Evolutionary conservation across 2,329 filamentous ascomycete genomes (phyloP).

Genomic region (Hypomyces perniciosus): DNA sequence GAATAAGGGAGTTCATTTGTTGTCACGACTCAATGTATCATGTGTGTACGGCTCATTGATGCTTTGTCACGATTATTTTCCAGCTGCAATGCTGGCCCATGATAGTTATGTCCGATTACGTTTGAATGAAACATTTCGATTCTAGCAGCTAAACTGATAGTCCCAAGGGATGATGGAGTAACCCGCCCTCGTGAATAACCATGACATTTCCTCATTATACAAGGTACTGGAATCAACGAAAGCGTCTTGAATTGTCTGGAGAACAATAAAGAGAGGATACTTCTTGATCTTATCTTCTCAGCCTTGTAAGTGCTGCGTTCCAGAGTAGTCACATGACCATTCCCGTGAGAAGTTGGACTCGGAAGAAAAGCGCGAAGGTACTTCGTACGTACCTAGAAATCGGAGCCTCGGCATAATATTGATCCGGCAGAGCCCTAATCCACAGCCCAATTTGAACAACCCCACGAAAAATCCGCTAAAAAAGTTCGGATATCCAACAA

Average conservation of each 20-base stretch:
- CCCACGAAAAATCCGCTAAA: conserved; percentile 23
- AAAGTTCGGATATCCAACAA: conserved; percentile 13
- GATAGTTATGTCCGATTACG: conserved; percentile 9
- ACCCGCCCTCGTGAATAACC: no score
- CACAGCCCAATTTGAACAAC: conserved; percentile 18
- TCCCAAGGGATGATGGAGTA: no score
- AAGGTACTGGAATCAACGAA: no score
- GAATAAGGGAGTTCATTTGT: conserved; percentile 6
- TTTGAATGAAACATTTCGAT: conserved; percentile 10
- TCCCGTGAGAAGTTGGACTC: not conserved
- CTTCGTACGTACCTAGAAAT: not conserved
- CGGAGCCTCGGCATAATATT: conserved; percentile 12
- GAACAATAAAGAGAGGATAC: no score
- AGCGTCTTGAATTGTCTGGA: no score
- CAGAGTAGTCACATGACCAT: conserved; percentile 3
- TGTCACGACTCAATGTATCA: conserved; percentile 11
- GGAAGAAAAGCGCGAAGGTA: not conserved
- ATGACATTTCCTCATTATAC: no score
- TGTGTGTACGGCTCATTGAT: conserved; percentile 11
- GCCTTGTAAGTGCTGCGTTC: no score
- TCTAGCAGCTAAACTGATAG: not conserved
- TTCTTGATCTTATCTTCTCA: no score
- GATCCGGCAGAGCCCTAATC: conserved; percentile 31
- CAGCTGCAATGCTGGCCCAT: conserved; percentile 10
- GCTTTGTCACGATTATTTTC: conserved; percentile 7